Percentiles rank a stretch among this genome's conserved stretches.
Conservation (phyloP, 2,329 filamentous ascomycete genomes). For the Pseudocercospora vitis region DNA sequence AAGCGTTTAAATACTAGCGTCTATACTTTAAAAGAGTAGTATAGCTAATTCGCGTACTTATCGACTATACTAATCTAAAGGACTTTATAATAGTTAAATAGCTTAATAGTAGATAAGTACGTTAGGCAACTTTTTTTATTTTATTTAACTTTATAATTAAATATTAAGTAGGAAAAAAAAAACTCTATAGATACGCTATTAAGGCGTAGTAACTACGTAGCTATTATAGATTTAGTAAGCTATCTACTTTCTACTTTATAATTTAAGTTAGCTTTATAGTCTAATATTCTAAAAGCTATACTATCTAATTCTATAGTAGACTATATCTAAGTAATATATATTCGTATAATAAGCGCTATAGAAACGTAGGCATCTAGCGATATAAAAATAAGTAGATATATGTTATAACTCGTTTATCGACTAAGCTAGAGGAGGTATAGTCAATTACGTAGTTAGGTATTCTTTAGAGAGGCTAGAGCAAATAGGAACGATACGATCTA, state of each 20-base stretch:
- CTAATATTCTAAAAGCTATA: too few relatives aligned
- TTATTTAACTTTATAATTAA: neutral
- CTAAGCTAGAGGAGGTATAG: too few relatives aligned
- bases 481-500: too few relatives aligned
- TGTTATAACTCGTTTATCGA: too few relatives aligned
- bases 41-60: neutral
- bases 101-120: neutral
- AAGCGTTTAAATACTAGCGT: conserved; percentile 1
- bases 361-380: too few relatives aligned
- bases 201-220: neutral
- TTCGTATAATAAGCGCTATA: too few relatives aligned
- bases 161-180: neutral
- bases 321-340: too few relatives aligned
- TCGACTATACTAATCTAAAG: neutral
- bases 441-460: too few relatives aligned
- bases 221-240: too few relatives aligned
- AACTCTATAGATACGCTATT: neutral
- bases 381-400: too few relatives aligned
- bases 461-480: too few relatives aligned
- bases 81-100: neutral
- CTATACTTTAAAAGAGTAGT: neutral
- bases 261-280: neutral
- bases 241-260: neutral
- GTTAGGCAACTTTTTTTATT: neutral
- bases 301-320: too few relatives aligned